These are phyloP conservation scores for Globisporangium apiculatum DNA, from an alignment of 352 stramenopile species.

Conservation along the genomic window DNA sequence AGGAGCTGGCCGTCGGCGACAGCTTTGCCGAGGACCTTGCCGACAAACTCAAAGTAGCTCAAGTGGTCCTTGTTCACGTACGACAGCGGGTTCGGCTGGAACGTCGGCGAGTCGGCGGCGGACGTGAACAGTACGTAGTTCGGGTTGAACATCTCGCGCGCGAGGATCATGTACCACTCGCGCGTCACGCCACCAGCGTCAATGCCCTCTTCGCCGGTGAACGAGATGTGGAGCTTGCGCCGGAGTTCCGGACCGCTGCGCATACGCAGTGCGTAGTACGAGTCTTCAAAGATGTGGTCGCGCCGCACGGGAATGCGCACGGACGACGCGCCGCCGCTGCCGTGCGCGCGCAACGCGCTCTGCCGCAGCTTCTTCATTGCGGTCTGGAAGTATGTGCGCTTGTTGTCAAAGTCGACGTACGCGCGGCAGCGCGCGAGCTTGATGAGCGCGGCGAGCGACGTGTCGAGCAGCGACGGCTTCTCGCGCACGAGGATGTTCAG, in stretches of 20 bases:
- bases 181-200: conserved; percentile 97
- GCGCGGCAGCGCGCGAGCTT: conserved; percentile 92
- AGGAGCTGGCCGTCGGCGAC: conserved; percentile 97
- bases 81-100: conserved; percentile 98
- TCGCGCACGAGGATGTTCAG: conserved; percentile 97
- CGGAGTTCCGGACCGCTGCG: conserved; percentile 96
- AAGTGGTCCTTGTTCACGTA: conserved; percentile 99
- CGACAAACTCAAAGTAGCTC: conserved; percentile 98
- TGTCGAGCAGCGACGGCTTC: conserved; percentile 95
- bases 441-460: conserved; percentile 93
- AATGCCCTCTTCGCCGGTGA: conserved; percentile 97
- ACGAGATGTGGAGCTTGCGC: conserved; percentile 97
- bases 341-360: conserved; percentile 73
- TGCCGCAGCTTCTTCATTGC: conserved; percentile 90
- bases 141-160: conserved; percentile 99
- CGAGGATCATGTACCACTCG: conserved; percentile 99
- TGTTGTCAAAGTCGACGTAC: conserved; percentile 99
- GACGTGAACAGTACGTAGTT: conserved; percentile 99
- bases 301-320: conserved; percentile 88
- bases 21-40: conserved; percentile 98
- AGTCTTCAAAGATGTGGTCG: conserved; percentile 98
- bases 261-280: conserved; percentile 96
- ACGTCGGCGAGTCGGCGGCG: conserved; percentile 97
- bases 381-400: conserved; percentile 97
- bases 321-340: conserved; percentile 81